Base-by-base conservation (phyloP, 495 filamentous ascomycete genomes). In the Penicillium canescens region DNA sequence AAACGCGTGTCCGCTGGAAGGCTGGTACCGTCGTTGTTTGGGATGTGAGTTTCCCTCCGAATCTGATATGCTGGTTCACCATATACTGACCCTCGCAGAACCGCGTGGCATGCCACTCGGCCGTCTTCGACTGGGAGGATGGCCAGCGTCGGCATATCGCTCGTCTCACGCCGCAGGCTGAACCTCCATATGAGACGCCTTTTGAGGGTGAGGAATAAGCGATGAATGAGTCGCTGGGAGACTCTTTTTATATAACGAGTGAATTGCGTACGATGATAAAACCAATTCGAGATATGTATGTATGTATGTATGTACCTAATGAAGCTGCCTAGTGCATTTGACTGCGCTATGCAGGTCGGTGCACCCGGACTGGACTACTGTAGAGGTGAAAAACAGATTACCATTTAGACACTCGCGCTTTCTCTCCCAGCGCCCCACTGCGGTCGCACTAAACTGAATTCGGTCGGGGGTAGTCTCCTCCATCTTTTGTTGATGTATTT, bases 141-240 rank as follows among this genome's bases (percentile, higher is more conserved):
- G 89, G 89, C 3, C 82, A 88, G 72, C 77, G 91, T 52, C 78
- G 91, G 39, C 91, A 96, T 72, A 68, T 95, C 48, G 91, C 89
- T 3, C 77, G 91, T 35, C 88, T 96, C 62, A 92, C 91, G 8
- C 89, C 91, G 2, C 90, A 94, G 69, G 91, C 88, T 0, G 91
- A 95, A 74, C 58, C 67, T 39, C 89, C 88, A 5, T 86, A 74
- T 61, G 87, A 93, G 76, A 78, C 75, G 0, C 73, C 74, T 1
- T 78, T 76, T 54, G 73, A 77, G 11, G 86, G 12, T 68, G 85
- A 72, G 69, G 24, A 10, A 6, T 18, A n/a, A 8, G 13, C 20
- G 5, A 12, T 13, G 20, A 13, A 9, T 41, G 23, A 14, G 6
- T 39, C 37, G 18, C 45, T 23, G 31, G 31, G 14, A 48, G 13